Base-by-base conservation (phyloP, 2,329 filamentous ascomycete species). In the Cladosporium sp. region DNA sequence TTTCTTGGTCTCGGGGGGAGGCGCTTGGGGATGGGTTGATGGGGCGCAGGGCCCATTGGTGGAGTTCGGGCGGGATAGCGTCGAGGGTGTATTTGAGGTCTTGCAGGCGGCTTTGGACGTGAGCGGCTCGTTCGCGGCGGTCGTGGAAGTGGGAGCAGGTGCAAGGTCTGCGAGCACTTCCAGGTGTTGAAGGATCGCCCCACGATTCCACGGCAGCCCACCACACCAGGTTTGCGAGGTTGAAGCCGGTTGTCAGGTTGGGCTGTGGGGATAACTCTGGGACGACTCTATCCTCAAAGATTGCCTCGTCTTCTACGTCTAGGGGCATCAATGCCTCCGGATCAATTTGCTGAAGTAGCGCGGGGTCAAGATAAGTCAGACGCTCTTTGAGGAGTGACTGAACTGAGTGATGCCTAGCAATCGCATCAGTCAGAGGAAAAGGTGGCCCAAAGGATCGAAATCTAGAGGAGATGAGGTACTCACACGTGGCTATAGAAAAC, bases 401-500 rank as follows among this genome's bases (percentile, higher is more conserved):
- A 4, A 53, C 43, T 16, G 16, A 28, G 14, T 18, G 22, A 18
- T 32, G 28, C 8, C 19, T 32, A 28, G 9, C 14, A 43, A 34
- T n/a, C 14, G 11, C 7, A 35, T 35, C 34, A 35, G 34, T 35
- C 6, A 35, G 34, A n/a, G 1, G 10, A n/a, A 35, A n/a, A 9
- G 5, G 22, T 28, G n/a, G 34, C 5, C 4, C n/a, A n/a, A 35
- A 35, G 10, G 34, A 9, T 35, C n/a, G 33, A 13, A 35, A n/a
- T 4, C 34, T 4, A 4, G 34, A 11, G 9, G 34, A 9, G 9
- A n/a, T 11, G n/a, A 3, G 32, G 13, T 34, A 11, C 35, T n/a
- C 41, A 43, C 18, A 53, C 50, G 35, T 42, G 46, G 31, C 50
- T 53, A 19, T 53, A 53, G 37, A 53, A 53, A n/a, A 53, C n/a